A percentile compares a stretch with the other conserved stretches of the same genome.
Conservation (phyloP, 345 rosid genomes). For the Sisymbrium altissimum region DNA sequence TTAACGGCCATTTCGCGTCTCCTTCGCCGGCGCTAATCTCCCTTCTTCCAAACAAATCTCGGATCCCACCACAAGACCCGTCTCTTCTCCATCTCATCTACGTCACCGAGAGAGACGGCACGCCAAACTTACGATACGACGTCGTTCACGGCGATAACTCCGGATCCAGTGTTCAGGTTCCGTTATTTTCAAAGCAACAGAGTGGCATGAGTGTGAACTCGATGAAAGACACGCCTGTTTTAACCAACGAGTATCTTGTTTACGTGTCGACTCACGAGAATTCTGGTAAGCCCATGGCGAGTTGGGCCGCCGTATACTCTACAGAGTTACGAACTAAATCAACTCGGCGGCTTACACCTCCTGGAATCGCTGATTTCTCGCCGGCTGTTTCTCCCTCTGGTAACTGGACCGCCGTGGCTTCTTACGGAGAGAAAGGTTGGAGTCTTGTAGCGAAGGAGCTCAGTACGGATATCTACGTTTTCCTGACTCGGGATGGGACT, state of each 20-base stretch:
- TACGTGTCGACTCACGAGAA: constrained; percentile 83
- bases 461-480: constrained; percentile 69
- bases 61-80: constrained; percentile 14
- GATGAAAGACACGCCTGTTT: constrained; percentile 65
- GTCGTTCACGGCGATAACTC: constrained; percentile 25
- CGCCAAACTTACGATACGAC: constrained; percentile 52
- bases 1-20: constrained; percentile 74
- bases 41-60: constrained; percentile 26
- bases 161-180: constrained; percentile 38
- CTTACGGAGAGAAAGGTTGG: constrained; percentile 67
- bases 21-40: constrained; percentile 43
- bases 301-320: constrained; percentile 84
- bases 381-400: constrained; percentile 88
- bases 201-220: constrained; percentile 39
- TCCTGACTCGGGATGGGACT: constrained; percentile 70
- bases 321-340: constrained; percentile 52
- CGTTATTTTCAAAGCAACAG: constrained; percentile 34
- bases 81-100: constrained; percentile 51
- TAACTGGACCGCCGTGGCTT: constrained; percentile 70
- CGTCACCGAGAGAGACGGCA: constrained; percentile 70
- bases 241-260: constrained; percentile 47
- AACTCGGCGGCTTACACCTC: constrained; percentile 65
- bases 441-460: constrained; percentile 54
- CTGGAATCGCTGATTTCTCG: constrained; percentile 66
- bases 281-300: constrained; percentile 52